phyloP scores from a whole-genome alignment of 1,139 yeast genomes.

The Candida buenavistaensis region DNA sequence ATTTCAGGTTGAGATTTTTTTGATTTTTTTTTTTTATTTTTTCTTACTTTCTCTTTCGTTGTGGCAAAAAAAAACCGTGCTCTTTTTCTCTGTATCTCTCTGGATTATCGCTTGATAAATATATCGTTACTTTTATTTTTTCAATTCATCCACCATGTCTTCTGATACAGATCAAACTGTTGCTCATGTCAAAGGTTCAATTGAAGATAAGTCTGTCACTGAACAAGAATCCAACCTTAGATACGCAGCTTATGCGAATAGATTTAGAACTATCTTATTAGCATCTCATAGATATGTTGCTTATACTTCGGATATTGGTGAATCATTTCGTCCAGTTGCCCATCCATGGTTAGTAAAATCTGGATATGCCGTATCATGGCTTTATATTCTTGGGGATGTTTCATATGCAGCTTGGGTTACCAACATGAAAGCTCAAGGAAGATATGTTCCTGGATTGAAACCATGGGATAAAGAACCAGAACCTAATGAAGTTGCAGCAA shows the following conservation, averaged over 20 bases:
- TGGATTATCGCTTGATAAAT: no score
- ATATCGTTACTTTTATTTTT: no score
- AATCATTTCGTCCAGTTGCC: slow-evolving; percentile 85
- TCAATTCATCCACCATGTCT: slow-evolving; percentile 1
- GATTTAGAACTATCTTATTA: slow-evolving; percentile 64
- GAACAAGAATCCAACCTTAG: slow-evolving; percentile 55
- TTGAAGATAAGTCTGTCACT: slow-evolving; percentile 9
- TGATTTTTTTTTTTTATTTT: neutral
- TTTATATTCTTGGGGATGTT: slow-evolving; percentile 77
- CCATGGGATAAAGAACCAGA: slow-evolving; percentile 64
- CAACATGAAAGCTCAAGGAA: slow-evolving; percentile 65
- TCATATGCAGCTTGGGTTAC: slow-evolving; percentile 76
- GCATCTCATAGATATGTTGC: slow-evolving; percentile 88
- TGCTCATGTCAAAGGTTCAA: slow-evolving; percentile 15
- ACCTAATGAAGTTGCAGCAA: slow-evolving; percentile 41
- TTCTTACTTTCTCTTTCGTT: no score
- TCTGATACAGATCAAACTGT: slow-evolving; percentile 8
- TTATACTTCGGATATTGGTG: slow-evolving; percentile 85
- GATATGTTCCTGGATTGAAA: slow-evolving; percentile 57
- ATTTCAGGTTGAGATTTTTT: no score
- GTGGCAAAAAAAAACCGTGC: slow-evolving; percentile 3
- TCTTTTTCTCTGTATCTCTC: no score
- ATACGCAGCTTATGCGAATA: slow-evolving; percentile 81
- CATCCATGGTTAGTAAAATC: slow-evolving; percentile 62
- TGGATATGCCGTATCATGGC: slow-evolving; percentile 79